Evolutionary conservation across 2,329 filamentous ascomycete genomes (phyloP).

Genomic region (Xylaria sp.): DNA sequence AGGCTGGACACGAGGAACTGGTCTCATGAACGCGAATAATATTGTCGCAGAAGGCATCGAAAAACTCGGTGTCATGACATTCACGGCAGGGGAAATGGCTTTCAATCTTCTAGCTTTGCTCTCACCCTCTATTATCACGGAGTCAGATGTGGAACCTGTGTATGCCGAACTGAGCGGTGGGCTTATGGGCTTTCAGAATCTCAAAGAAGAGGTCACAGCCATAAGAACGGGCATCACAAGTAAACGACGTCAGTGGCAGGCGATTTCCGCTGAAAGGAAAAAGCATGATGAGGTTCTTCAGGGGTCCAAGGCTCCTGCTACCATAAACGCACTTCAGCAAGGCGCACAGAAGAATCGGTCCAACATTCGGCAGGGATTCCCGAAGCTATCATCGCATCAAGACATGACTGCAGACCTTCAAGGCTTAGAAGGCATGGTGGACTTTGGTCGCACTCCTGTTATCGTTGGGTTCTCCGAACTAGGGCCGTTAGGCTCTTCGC

Average conservation of each 20-base stretch:
- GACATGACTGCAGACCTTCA: constrained; percentile 89
- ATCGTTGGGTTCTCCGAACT: constrained; percentile 97
- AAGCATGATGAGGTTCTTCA: constrained; percentile 27
- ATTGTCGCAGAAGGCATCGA: constrained; percentile 97
- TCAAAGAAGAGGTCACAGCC: constrained; percentile 92
- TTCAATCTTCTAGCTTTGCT: constrained; percentile 97
- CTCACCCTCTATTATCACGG: constrained; percentile 89
- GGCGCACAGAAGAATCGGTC: constrained; percentile 30
- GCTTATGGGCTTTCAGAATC: constrained; percentile 94
- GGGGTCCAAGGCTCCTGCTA: constrained; percentile 7
- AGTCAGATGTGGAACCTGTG: constrained; percentile 94
- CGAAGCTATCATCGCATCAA: constrained; percentile 88
- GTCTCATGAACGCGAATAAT: constrained; percentile 97
- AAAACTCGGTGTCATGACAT: constrained; percentile 94
- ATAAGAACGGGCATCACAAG: constrained; percentile 94
- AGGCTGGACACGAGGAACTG: constrained; percentile 98
- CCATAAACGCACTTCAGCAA: not conserved
- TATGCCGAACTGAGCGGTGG: constrained; percentile 98
- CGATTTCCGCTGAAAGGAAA: constrained; percentile 26
- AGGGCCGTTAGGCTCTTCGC: constrained; percentile 97
- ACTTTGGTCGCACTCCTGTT: constrained; percentile 96
- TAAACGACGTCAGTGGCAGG: constrained; percentile 66
- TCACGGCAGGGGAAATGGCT: constrained; percentile 99
- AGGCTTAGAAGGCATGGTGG: constrained; percentile 94
- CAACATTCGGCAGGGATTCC: constrained; percentile 34